Base-by-base conservation (phyloP, 345 rosid genomes). In the Gynandropsis gynandra region DNA sequence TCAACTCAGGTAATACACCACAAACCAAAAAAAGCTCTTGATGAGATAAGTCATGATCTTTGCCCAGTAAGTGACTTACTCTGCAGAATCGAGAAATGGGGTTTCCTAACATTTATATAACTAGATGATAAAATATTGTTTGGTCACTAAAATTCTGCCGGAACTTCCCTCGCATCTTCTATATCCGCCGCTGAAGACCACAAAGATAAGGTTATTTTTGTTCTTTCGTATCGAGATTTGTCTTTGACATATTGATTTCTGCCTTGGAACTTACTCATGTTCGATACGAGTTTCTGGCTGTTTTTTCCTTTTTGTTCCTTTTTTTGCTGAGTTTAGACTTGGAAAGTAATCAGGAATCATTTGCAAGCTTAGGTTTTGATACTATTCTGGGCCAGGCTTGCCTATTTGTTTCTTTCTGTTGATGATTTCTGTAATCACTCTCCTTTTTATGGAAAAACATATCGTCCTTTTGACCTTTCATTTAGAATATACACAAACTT, bases 1-100 rank as follows among this genome's bases (percentile, higher is more conserved):
- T n/a, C n/a, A n/a, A 37, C 1, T 57, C 36, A 86, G 95, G 96
- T 87, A 56, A 81, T 87, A 72, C 96, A 87, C 70, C 96, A 87
- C 72, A 87, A 87, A 52, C 85, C 93, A 0, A 87, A 83, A 66
- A 87, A 83, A 64, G 72, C 90, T 0, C 56, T 81, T 58, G 90
- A 87, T 38, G 96, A 87, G 71, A 87, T 87, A 61, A 83, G 83
- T 69, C 85, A 83, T 43, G 93, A 83, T 51, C 74, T 87, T 33
- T 87, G 96, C 67, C 96, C 94, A 13, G 96, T 87, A 61, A 72
- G 89, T 72, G 17, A 56, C 7, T 16, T 16, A 40, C n/a, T n/a
- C n/a, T n/a, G n/a, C n/a, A n/a, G n/a, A n/a, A n/a, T n/a, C n/a
- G n/a, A n/a, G n/a, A n/a, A n/a, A n/a, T n/a, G n/a, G n/a, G n/a